These are phyloP conservation scores for Xerocomellus intermedius DNA, from an alignment of 768 basidiomycete genomes.

Conservation along the genomic window DNA sequence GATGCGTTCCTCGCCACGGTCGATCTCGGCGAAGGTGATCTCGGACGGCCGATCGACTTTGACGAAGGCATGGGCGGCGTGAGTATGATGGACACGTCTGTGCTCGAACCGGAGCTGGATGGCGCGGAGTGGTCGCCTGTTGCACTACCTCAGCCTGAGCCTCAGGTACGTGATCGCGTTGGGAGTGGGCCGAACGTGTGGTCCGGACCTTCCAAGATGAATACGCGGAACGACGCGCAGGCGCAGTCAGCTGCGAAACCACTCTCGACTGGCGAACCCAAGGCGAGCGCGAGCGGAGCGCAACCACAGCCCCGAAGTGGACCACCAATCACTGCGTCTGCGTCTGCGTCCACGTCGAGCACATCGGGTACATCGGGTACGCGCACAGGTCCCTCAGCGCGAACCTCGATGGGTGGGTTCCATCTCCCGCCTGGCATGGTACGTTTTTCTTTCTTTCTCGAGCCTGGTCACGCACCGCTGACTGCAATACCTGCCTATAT, in stretches of 20 bases:
- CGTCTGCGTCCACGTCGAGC: conserved; percentile 2
- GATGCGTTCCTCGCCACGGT: conserved; percentile 61
- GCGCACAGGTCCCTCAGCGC: background rate
- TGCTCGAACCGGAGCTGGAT: conserved; percentile 1
- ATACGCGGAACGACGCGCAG: background rate
- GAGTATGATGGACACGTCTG: conserved; percentile 7
- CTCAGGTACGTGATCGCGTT: conserved; percentile 7
- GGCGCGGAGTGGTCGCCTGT: background rate
- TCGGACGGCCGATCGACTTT: conserved; percentile 38
- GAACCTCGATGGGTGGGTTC: conserved; percentile 47
- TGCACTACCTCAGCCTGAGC: background rate
- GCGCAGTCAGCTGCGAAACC: background rate
- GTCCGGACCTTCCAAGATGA: background rate
- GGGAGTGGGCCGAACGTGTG: background rate
- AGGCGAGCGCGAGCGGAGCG: background rate
- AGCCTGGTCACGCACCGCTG: background rate
- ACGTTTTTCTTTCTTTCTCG: conserved; percentile 11
- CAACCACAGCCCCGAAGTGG: background rate
- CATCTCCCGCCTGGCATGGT: conserved; percentile 49
- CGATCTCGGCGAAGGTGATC: conserved; percentile 48
- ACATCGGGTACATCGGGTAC: background rate
- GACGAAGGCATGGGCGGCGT: conserved; percentile 35
- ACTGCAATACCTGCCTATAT: conserved; percentile 4
- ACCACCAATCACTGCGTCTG: background rate
- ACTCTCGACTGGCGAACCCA: background rate